Evolutionary conservation across 352 stramenopile species (phyloP), one percentile per base, ranked within the genome.

Genomic region (Pythium periplocum): DNA sequence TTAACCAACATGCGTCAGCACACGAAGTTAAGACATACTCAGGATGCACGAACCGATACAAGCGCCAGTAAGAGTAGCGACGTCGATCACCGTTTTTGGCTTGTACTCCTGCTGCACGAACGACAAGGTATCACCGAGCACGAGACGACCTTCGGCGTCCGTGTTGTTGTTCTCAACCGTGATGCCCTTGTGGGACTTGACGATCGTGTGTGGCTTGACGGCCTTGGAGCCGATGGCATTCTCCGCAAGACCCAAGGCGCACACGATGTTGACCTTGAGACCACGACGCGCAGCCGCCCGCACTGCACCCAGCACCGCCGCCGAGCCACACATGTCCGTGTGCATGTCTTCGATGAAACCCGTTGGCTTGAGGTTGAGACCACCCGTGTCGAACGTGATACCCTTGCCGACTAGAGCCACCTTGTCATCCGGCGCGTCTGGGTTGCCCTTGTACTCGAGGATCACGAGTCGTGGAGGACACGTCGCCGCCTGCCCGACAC

Each of bases 351-450:
- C 87, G 9, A 97, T 97, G 61, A 70, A 73, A 41, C 90, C 78
- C 9, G 87, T 94, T 1, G 88, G 86, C 73, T 98, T 98, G 43
- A 98, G 71, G 73, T 98, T 97, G 53, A 98, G 73, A 10, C 94
- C 94, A n/a, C 94, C 94, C 0, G 92, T 96, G 68, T 98, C 94
- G 57, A 98, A 98, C 45, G 86, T 97, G 46, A 98, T 83, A 12
- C 90, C 93, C 68, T 98, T 98, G 40, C 94, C 94, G 33, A 98
- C 87, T 11, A 98, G 61, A 10, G 83, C 88, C 6, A 94, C 66
- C 46, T 73, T 86, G 10, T 87, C 68, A 5, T 84, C 66, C 0
- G 65, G 58, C 9, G 72, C 74, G 11, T 78, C 68, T 1, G 81
- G 73, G 56, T 90, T 82, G 32, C 83, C 83, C 42, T 53, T 58